Conservation (phyloP, 78 protist genomes). For the Polysphondylium violaceum region DNA sequence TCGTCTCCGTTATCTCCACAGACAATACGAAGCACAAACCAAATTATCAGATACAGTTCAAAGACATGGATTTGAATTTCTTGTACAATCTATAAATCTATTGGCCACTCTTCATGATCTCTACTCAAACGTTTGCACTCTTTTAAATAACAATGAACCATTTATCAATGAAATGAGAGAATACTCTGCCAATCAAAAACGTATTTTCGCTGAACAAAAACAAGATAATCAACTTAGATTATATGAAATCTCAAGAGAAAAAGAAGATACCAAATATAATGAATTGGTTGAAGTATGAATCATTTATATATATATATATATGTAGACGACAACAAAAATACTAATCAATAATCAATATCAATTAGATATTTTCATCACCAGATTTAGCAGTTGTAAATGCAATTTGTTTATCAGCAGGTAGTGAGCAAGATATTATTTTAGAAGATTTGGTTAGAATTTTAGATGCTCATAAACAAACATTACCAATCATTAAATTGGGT, state of each 20-base stretch:
- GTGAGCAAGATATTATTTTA: constrained; percentile 62
- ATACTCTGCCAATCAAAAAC: constrained; percentile 11
- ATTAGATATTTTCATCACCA: constrained; percentile 57
- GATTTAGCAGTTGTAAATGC: constrained; percentile 79
- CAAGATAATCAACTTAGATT: constrained; percentile 38
- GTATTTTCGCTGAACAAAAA: background rate
- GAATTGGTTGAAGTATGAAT: constrained; percentile 62
- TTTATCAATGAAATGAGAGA: constrained; percentile 36
- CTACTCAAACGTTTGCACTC: constrained; percentile 15
- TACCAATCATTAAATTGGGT: constrained; percentile 76
- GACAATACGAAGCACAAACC: constrained; percentile 30
- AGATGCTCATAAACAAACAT: constrained; percentile 77
- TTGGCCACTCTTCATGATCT: constrained; percentile 51
- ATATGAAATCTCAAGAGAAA: constrained; percentile 37
- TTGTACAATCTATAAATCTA: constrained; percentile 58
- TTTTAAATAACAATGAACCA: constrained; percentile 15
- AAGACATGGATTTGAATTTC: constrained; percentile 62
- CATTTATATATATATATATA: background rate
- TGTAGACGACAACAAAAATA: background rate
- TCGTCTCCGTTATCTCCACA: background rate
- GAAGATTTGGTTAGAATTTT: constrained; percentile 70
- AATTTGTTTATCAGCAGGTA: constrained; percentile 73
- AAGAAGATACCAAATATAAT: constrained; percentile 58
- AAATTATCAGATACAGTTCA: constrained; percentile 43
- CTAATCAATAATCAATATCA: background rate